Base-by-base conservation (phyloP, 208 protist species). In the Lotmaria passim region DNA sequence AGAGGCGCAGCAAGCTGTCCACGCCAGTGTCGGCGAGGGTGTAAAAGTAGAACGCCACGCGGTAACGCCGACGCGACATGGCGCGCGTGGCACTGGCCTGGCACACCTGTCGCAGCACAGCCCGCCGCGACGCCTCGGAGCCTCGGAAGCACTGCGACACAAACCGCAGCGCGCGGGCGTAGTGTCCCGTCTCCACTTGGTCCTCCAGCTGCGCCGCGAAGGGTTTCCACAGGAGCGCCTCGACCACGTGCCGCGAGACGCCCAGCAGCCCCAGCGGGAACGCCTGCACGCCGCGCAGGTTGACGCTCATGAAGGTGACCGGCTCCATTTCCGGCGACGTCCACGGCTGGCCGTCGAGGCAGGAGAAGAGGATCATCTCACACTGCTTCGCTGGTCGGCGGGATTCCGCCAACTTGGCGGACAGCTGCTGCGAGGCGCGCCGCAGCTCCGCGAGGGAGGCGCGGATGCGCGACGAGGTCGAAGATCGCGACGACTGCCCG, bases 221-320 rank as follows among this genome's bases (percentile, higher is more conserved):
- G 10, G 66, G 66, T n/a, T 60, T 59, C 66, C 66, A 72, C 56
- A 72, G 55, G 28, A 72, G 66, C 17, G 46, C 53, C 66, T 72
- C 66, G 21, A 72, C 55, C 55, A 63, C 63, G 46, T 72, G 66
- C 17, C 23, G 53, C n/a, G 66, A 72, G 30, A 72, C 39, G 31
- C 66, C 66, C 17, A 72, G 46, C 3, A 72, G 39, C 5, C 66
- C 66, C 3, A 72, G 56, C 31, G 66, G 55, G 26, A 72, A 72
- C 11, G 47, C 43, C 0, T 33, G 55, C 39, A 63, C 56, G 34
- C 44, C 41, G 24, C 55, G 33, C 55, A 72, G 23, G 23, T 50
- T 57, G 26, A 51, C 53, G 55, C 66, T 57, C 43, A 57, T 47
- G 44, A 72, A 72, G 46, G 44, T 47, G 10, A 47, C 34, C 3